Percentiles rank a stretch among this genome's conserved stretches.
Conservation (phyloP, 2,329 filamentous ascomycete genomes). For the Arthrocladium fulminans region DNA sequence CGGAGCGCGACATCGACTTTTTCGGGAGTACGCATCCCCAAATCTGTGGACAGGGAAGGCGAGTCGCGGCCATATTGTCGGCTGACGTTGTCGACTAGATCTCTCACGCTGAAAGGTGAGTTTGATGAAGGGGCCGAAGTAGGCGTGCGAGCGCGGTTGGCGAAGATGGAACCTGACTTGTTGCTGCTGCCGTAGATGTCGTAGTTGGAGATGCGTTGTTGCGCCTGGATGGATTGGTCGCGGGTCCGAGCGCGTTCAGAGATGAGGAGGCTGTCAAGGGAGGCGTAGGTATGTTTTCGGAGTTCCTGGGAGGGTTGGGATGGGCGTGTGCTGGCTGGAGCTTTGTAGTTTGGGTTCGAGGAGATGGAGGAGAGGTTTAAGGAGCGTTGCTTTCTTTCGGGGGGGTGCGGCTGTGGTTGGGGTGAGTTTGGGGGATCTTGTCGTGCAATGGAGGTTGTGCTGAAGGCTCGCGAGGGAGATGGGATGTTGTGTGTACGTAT, state of each 20-base stretch:
- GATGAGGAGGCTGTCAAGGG: slow-evolving; percentile 1
- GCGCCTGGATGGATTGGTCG: not conserved
- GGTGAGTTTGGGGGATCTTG: not conserved
- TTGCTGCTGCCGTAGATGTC: slow-evolving; percentile 6
- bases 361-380: slow-evolving; percentile 7
- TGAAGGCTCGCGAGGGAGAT: slow-evolving; percentile 1
- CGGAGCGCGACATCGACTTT: slow-evolving; percentile 12
- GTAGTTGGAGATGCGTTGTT: not conserved
- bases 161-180: not conserved
- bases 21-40: not conserved
- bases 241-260: not conserved
- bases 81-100: too few species aligned
- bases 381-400: not conserved
- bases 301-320: not conserved
- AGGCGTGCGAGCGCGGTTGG: not conserved
- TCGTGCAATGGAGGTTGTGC: not conserved
- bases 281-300: not conserved
- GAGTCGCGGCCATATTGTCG: too few species aligned
- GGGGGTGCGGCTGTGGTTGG: not conserved
- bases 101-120: not conserved
- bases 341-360: slow-evolving; percentile 5
- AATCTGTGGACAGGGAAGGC: too few species aligned
- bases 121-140: not conserved
- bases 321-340: not conserved
- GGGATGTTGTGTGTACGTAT: not conserved